Evolutionary conservation across 805 yeast genomes (phyloP).

Genomic region (Myxozyma neotropica): DNA sequence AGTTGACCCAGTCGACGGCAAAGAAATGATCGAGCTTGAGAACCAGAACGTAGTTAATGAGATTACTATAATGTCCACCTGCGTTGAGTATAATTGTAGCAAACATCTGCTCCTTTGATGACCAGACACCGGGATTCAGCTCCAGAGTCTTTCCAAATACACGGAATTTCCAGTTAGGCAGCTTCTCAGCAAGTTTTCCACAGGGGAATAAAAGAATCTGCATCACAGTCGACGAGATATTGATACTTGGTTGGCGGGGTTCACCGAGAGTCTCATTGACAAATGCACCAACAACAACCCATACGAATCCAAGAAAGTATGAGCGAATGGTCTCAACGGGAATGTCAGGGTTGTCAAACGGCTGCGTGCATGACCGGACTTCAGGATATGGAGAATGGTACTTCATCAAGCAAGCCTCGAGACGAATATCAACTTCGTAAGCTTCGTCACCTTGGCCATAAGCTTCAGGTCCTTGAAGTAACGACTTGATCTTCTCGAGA

Average conservation of each 20-base stretch:
- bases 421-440: constrained; percentile 41
- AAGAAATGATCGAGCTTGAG: constrained; percentile 52
- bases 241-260: constrained; percentile 57
- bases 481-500: constrained; percentile 39
- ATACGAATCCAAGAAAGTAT: constrained; percentile 54
- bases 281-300: constrained; percentile 61
- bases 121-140: constrained; percentile 63
- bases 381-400: constrained; percentile 48
- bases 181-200: constrained; percentile 50
- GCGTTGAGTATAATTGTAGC: constrained; percentile 42
- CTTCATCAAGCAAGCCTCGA: constrained; percentile 19
- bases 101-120: constrained; percentile 62
- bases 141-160: not conserved
- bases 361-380: constrained; percentile 58
- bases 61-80: constrained; percentile 53
- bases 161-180: constrained; percentile 44
- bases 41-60: constrained; percentile 53
- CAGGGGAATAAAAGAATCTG: constrained; percentile 62
- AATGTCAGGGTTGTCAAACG: constrained; percentile 53
- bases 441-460: constrained; percentile 21
- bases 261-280: constrained; percentile 61
- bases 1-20: constrained; percentile 43
- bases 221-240: constrained; percentile 56
- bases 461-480: constrained; percentile 18
- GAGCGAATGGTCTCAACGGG: constrained; percentile 57